Evolutionary conservation across 352 stramenopile genomes (phyloP), one percentile per base, ranked within the genome.

Genomic region (Globisporangium alternatum): DNA sequence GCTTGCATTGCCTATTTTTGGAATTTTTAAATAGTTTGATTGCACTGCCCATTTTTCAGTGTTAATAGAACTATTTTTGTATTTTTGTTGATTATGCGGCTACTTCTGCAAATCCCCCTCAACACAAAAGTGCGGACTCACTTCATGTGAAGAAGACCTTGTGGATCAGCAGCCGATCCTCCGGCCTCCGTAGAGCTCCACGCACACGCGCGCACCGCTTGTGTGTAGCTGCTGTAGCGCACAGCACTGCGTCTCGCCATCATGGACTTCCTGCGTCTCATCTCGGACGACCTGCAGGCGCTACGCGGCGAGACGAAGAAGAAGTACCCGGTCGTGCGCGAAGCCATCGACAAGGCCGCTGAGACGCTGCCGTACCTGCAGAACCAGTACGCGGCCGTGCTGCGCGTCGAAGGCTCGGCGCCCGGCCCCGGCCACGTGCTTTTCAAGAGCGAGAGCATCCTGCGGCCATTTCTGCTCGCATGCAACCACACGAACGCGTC

Each of bases 401-500:
- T 81, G 73, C 96, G 76, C 65, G 76, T 83, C 25, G 77, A 92
- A 62, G 58, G 52, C 7, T 74, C 72, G 31, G 76, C 84, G n/a
- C 92, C 89, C 9, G 92, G 96, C 39, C 93, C 93, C 0, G 94
- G 91, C 25, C 96, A 97, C 45, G 71, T 82, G 37, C 68, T 98
- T 7, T 98, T 98, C 72, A 93, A 96, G 76, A 96, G 86, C 62
- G 94, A 98, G 70, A 95, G 97, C 68, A 80, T 99, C 41, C 74
- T 99, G 58, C 89, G 96, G 65, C 97, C 97, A 0, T 99, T 99
- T 71, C 72, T 99, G 33, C 75, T 99, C 51, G 95, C 95, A 37
- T 97, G 95, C 62, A 99, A 99, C 81, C 97, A 99, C 89, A 92
- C 94, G 41, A 98, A 98, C 68, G 96, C 96, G 59, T 95, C 85